These are phyloP conservation scores for Nemania sp. DNA, from an alignment of 2,329 filamentous ascomycete species.

Conservation along the genomic window DNA sequence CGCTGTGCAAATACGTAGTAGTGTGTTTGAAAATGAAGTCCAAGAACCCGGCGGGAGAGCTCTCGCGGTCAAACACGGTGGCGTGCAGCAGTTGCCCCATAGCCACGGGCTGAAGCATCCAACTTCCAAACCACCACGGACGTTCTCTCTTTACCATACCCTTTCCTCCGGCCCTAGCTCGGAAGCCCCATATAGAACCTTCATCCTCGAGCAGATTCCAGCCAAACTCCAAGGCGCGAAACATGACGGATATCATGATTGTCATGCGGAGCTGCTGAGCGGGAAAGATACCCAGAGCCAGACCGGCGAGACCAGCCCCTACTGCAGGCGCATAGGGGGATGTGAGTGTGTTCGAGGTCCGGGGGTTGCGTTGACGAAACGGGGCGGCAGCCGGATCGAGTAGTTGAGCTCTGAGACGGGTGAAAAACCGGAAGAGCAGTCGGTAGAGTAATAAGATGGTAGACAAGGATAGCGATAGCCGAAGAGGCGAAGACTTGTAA, in stretches of 20 bases:
- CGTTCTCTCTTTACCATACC: constrained; percentile 69
- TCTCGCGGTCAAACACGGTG: constrained; percentile 81
- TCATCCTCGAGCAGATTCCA: constrained; percentile 87
- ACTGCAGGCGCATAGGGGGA: constrained; percentile 87
- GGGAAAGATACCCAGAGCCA: constrained; percentile 82
- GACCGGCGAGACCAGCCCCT: constrained; percentile 88
- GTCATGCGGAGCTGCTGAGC: constrained; percentile 73
- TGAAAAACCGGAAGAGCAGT: constrained; percentile 89
- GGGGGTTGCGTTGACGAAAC: constrained; percentile 86
- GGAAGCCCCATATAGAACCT: constrained; percentile 73
- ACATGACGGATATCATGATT: constrained; percentile 83
- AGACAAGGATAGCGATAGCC: constrained; percentile 85
- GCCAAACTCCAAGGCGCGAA: constrained; percentile 83
- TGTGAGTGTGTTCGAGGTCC: constrained; percentile 78
- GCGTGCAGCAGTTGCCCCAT: constrained; percentile 82
- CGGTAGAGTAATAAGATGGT: constrained; percentile 90
- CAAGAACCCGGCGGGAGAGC: constrained; percentile 58
- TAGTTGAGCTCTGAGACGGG: constrained; percentile 80
- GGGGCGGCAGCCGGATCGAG: constrained; percentile 82
- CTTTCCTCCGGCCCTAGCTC: constrained; percentile 54
- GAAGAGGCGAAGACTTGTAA: constrained; percentile 75
- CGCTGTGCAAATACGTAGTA: constrained; percentile 79
- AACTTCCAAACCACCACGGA: constrained; percentile 88
- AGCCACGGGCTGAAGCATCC: constrained; percentile 81
- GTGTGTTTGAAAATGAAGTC: constrained; percentile 76